Evolutionary conservation across 2,329 filamentous ascomycete species (phyloP).

Genomic region (Fusarium paranaense): DNA sequence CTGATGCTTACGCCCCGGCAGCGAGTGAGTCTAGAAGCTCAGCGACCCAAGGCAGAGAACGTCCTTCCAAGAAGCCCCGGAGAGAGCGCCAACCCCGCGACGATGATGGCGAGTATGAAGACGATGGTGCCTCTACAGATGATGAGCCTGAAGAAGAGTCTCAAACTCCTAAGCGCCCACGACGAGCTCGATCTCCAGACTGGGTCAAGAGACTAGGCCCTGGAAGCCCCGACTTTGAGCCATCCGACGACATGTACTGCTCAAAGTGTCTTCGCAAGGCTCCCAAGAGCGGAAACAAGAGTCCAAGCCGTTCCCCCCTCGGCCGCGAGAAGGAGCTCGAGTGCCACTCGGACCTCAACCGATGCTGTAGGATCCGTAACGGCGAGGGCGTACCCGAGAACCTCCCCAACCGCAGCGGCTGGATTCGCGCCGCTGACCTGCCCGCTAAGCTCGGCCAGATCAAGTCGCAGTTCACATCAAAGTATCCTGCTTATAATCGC

Average conservation of each 20-base stretch:
- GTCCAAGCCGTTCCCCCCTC: slow-evolving; percentile 23
- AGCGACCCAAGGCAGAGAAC: background rate
- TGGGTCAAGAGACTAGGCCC: slow-evolving; percentile 43
- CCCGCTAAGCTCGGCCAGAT: slow-evolving; percentile 28
- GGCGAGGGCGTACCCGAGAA: slow-evolving; percentile 21
- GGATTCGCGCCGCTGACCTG: slow-evolving; percentile 40
- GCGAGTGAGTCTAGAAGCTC: slow-evolving; percentile 15
- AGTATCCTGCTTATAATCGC: slow-evolving; percentile 42
- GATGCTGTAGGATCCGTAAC: slow-evolving; percentile 45
- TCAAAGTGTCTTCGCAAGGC: slow-evolving; percentile 48
- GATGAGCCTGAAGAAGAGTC: slow-evolving; percentile 5
- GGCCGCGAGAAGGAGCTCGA: slow-evolving; percentile 34
- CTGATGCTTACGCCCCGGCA: background rate
- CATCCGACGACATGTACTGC: slow-evolving; percentile 47
- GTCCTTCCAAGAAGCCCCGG: slow-evolving; percentile 1
- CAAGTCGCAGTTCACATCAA: slow-evolving; percentile 38
- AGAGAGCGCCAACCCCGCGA: background rate
- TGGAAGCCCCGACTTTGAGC: slow-evolving; percentile 38
- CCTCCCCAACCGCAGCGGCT: slow-evolving; percentile 50
- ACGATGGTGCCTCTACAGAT: background rate
- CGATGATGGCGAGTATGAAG: slow-evolving; percentile 17
- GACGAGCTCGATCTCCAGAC: slow-evolving; percentile 40
- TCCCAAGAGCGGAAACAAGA: slow-evolving; percentile 40
- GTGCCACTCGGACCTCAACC: slow-evolving; percentile 29
- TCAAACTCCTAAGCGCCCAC: background rate